Base-by-base conservation (phyloP, 2,329 filamentous ascomycete genomes). In the Bisporella sp. region DNA sequence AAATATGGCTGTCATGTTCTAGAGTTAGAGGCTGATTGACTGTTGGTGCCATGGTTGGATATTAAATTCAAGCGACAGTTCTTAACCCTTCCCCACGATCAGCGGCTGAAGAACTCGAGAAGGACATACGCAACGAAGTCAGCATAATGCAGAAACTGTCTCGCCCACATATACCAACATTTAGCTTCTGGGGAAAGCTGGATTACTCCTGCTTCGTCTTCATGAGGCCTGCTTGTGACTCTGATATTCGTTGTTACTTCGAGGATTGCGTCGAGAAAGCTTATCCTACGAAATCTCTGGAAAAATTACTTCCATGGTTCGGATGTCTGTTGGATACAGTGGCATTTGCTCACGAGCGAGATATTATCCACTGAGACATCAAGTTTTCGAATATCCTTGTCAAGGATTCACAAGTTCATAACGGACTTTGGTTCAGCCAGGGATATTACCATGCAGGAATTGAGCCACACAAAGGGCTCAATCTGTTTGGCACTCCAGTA, bases 1-100 rank as follows among this genome's bases (percentile, higher is more conserved):
- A 96, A 64, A 82, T 81, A 4, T 90, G 85, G 6, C 65, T 68
- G 47, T 56, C 66, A 68, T 84, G 85, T 55, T 72, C 67, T 31
- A 77, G 74, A 57, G 74, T 70, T 54, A 70, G 69, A 63, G 72
- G 70, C 56, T 60, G 57, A 7, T 50, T 45, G 32, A 51, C 55
- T n/a, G 52, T 52, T 47, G 68, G 62, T 33, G 70, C 64, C 45
- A 45, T 42, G 31, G 50, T 13, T 54, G 13, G 21, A 21, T 21
- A n/a, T 21, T 21, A 3, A 21, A 21, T 21, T 21, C 21, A 21
- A 21, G 21, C 21, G 3, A 21, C 21, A 21, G 3, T 21, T 21
- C 21, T 21, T 21, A 21, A 21, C 21, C 21, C 3, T 21, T 21
- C 21, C 21, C 21, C 21, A 21, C 21, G 21, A 21, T 3, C 21